Evolutionary conservation across 352 stramenopile genomes (phyloP), one percentile per base, ranked within the genome.

Genomic region (Phytophthora sp.): DNA sequence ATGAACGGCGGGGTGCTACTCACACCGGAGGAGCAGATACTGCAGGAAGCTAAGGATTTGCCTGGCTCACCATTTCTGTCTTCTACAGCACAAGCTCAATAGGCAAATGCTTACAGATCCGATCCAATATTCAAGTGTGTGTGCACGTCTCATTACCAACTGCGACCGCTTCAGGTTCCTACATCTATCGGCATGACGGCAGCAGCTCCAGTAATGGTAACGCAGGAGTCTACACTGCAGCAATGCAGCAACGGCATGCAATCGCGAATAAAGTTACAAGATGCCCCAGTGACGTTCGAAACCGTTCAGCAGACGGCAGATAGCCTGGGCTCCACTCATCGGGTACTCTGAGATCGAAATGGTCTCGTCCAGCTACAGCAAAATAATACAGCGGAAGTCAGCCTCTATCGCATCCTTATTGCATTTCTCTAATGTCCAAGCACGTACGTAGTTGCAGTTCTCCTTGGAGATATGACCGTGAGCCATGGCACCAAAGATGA

Each of bases 201-300:
- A 38, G 50, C 15, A 57, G 13, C 35, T 39, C 13, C 39, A 20
- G 11, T 21, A 31, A 42, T 49, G 9, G 18, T 76, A 57, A 33
- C 76, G 59, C 62, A 30, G 3, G n/a, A n/a, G 18, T 41, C 29
- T 30, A 41, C 13, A 51, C 26, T 30, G 20, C 20, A 21, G 29
- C n/a, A 23, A 18, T 7, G 1, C 30, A 62, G 11, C 12, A 30
- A 31, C 18, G 20, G 18, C 18, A 24, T 54, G 38, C 31, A 38
- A 18, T 44, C 51, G 20, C 52, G 44, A 55, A 70, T 72, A 71
- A 69, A 64, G 80, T 86, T 96, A 99, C 77, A 99, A 83, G 76
- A 99, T 99, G 44, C 96, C 97, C 97, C 97, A 99, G 71, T 99
- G 91, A 76, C 97, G 85, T 75, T 99, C 98, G 69, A 99, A 98